phyloP scores from a whole-genome alignment of 2,329 filamentous ascomycete species.

The Neofusicoccum sp. region DNA sequence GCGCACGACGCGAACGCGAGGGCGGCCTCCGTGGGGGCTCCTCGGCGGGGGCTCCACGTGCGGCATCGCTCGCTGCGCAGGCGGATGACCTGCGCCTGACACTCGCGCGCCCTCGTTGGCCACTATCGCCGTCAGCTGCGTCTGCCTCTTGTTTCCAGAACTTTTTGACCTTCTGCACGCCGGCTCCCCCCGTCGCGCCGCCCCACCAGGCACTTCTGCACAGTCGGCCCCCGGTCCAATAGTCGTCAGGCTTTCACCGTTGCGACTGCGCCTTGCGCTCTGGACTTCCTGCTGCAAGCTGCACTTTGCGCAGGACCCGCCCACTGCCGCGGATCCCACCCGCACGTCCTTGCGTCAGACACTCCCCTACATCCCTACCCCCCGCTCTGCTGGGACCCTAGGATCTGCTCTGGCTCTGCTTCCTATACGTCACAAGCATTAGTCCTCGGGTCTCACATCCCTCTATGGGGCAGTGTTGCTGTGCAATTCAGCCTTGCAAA shows the following conservation, averaged over 20 bases:
- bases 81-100: background rate
- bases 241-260: background rate
- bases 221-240: background rate
- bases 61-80: background rate
- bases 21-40: background rate
- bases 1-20: background rate
- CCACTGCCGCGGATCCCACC: background rate
- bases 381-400: background rate
- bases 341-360: background rate
- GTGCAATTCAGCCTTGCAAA: background rate
- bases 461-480: background rate
- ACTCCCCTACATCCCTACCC: background rate
- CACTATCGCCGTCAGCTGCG: background rate
- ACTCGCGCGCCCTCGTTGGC: background rate
- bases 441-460: background rate
- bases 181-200: background rate
- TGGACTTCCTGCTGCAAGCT: background rate
- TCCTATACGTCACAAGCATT: background rate
- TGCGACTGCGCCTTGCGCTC: background rate
- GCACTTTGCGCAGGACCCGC: background rate
- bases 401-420: background rate
- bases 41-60: background rate
- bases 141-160: constrained; percentile 7
- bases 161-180: background rate
- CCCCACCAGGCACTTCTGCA: background rate